Conservation (phyloP, 495 filamentous ascomycete genomes). For the Aspergillus ellipticus region DNA sequence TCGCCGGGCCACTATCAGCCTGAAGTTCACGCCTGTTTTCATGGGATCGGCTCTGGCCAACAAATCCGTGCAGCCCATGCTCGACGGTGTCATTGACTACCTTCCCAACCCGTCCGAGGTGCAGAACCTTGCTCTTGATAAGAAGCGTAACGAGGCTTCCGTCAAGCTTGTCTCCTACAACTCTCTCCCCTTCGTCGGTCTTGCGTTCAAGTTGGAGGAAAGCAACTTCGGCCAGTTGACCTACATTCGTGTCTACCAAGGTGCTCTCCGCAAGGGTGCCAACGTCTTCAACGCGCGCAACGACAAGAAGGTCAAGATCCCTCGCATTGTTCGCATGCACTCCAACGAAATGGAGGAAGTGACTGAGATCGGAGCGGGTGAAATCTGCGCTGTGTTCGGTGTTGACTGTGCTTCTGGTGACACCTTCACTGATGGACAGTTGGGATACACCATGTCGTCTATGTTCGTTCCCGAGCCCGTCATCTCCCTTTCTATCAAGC, state of each 20-base stretch:
- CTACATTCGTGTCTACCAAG: slow-evolving; percentile 98
- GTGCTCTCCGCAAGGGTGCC: slow-evolving; percentile 78
- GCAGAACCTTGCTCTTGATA: slow-evolving; percentile 84
- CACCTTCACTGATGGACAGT: slow-evolving; percentile 90
- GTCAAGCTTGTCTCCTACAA: slow-evolving; percentile 91
- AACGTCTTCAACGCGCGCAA: slow-evolving; percentile 91
- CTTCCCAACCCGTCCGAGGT: slow-evolving; percentile 92
- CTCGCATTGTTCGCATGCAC: slow-evolving; percentile 98
- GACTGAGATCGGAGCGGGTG: slow-evolving; percentile 83
- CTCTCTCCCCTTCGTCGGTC: slow-evolving; percentile 86
- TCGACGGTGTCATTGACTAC: slow-evolving; percentile 95
- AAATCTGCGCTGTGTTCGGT: slow-evolving; percentile 98
- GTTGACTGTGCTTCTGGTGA: slow-evolving; percentile 98
- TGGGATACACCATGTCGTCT: slow-evolving; percentile 95
- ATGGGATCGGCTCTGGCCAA: slow-evolving; percentile 96
- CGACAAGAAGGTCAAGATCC: slow-evolving; percentile 94
- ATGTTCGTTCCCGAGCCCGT: slow-evolving; percentile 99
- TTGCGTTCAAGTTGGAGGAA: slow-evolving; percentile 99
- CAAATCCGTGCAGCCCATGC: slow-evolving; percentile 93
- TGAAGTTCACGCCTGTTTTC: slow-evolving; percentile 93
- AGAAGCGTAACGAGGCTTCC: slow-evolving; percentile 67
- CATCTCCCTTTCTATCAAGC: slow-evolving; percentile 95
- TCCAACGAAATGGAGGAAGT: slow-evolving; percentile 99
- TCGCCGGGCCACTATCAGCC: slow-evolving; percentile 75
- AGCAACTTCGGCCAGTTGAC: slow-evolving; percentile 98